A percentile compares a stretch with the other conserved stretches of the same genome.
phyloP scores from a whole-genome alignment of 768 basidiomycete genomes.

The Gymnopilus junonius region DNA sequence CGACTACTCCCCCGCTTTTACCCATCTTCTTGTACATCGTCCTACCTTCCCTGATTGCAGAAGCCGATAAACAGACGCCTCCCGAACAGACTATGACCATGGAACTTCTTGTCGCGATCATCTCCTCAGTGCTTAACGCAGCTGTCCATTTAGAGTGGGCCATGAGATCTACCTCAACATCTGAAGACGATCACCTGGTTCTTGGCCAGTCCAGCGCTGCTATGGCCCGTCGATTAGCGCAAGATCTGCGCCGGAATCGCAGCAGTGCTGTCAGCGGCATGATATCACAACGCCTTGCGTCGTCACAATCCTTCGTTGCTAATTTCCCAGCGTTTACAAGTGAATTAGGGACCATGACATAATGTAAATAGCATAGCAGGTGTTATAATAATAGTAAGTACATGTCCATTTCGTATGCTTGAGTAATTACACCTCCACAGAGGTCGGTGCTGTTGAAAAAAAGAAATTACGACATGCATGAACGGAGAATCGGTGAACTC shows the following conservation, averaged over 20 bases:
- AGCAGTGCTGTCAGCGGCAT: conserved; percentile 51
- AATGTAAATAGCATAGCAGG: conserved; percentile 13
- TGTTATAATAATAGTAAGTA: conserved; percentile 10
- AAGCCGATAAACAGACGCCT: conserved; percentile 56
- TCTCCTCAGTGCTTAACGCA: conserved; percentile 68
- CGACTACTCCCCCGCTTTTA: conserved; percentile 61
- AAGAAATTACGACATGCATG: conserved; percentile 4
- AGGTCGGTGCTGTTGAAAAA: conserved; percentile 46
- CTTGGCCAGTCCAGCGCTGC: conserved; percentile 67
- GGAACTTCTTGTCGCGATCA: conserved; percentile 67
- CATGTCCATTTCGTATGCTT: conserved; percentile 4
- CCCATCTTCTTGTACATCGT: conserved; percentile 74
- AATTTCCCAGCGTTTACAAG: conserved; percentile 74
- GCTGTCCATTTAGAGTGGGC: conserved; percentile 77
- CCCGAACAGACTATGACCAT: conserved; percentile 59
- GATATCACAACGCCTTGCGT: conserved; percentile 62
- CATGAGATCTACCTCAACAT: conserved; percentile 54
- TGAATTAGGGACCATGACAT: conserved; percentile 32
- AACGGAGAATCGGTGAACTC: conserved; percentile 35
- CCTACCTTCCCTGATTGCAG: conserved; percentile 62
- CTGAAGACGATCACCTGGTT: conserved; percentile 49
- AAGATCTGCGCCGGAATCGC: conserved; percentile 59
- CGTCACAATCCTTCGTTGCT: conserved; percentile 67
- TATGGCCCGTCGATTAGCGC: conserved; percentile 69
- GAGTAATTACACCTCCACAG: conserved; percentile 41